Base-by-base conservation (phyloP, 805 yeast species). In the Candida stauntonica region DNA sequence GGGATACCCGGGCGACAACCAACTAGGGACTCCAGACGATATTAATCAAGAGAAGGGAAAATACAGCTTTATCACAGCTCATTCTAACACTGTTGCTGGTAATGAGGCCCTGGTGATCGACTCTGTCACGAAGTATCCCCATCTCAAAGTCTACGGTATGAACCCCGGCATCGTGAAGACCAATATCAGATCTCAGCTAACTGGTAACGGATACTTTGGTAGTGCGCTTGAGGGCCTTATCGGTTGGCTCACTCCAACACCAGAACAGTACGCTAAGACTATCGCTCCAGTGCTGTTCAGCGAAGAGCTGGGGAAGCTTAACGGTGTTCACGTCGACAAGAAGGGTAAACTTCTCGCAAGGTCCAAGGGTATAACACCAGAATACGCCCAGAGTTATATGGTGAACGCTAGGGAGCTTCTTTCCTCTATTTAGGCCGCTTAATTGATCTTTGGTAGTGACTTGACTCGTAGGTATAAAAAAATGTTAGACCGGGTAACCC, bases 41-140 rank as follows among this genome's bases (percentile, higher is more conserved):
- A 39, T 65, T 35, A 66, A 66, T 36, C 54, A 57, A 12, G 67
- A 62, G 12, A 41, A 48, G 16, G n/a, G n/a, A n/a, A 38, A 35
- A 1, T 67, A 67, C 46, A 48, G 52, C 8, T 50, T 52, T 9
- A 27, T 44, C 24, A 38, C 35, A 7, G 58, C 67, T 3, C 72
- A 67, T 40, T 56, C 59, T 63, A 64, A 52, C 35, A 66, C 71
- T 0, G 70, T 67, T n/a, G 70, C 70, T 3, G 68, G 67, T 1
- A 67, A 67, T 39, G 72, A 67, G 42, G 53, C 64, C 1, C 41
- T 66, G 17, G 68, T 66, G 2, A 28, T 46, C 7, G 50, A 54
- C 33, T 33, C 46, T n/a, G 50, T 43, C 1, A 17, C 38, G 11
- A 42, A 43, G 18, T 55, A 50, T 34, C 48, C 56, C 1, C 41